phyloP scores from a whole-genome alignment of 2,329 filamentous ascomycete species.

The Phialophora tarda region DNA sequence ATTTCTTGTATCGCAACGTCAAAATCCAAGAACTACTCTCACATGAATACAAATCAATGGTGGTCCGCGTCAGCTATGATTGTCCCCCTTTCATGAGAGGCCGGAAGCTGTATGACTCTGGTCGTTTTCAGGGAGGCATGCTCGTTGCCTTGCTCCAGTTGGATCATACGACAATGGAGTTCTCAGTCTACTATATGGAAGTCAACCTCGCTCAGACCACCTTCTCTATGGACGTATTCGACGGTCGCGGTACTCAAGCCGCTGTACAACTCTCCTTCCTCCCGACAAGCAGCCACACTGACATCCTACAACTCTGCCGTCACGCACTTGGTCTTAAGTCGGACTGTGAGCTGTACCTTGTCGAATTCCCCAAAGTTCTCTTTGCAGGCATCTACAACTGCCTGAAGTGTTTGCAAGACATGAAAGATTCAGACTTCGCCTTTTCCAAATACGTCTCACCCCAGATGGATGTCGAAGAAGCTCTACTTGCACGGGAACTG shows the following conservation, averaged over 20 bases:
- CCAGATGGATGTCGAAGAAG: slow-evolving; percentile 1
- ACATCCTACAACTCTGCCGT: slow-evolving; percentile 33
- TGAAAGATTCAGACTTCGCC: slow-evolving; percentile 48
- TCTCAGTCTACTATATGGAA: slow-evolving; percentile 42
- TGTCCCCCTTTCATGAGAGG: slow-evolving; percentile 42
- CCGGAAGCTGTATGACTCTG: slow-evolving; percentile 35
- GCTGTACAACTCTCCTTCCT: slow-evolving; percentile 35
- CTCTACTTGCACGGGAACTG: slow-evolving; percentile 5
- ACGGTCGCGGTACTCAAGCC: slow-evolving; percentile 29
- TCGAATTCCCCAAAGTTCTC: slow-evolving; percentile 68
- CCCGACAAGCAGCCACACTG: slow-evolving; percentile 31
- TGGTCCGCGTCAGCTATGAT: slow-evolving; percentile 41
- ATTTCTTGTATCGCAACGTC: slow-evolving; percentile 31
- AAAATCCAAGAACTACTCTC: slow-evolving; percentile 33
- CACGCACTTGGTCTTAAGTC: slow-evolving; percentile 36
- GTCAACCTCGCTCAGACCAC: slow-evolving; percentile 35
- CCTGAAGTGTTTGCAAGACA: slow-evolving; percentile 61
- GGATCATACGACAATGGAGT: slow-evolving; percentile 33
- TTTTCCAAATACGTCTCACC: slow-evolving; percentile 39
- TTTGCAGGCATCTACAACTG: slow-evolving; percentile 64
- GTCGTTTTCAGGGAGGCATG: slow-evolving; percentile 43
- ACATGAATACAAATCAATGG: slow-evolving; percentile 37
- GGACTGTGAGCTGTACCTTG: slow-evolving; percentile 46
- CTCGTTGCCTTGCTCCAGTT: slow-evolving; percentile 42
- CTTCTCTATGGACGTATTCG: slow-evolving; percentile 34